A percentile compares a stretch with the other conserved stretches of the same genome.
Evolutionary conservation across 306 rosid genomes (phyloP).

Genomic region (Prunus armeniaca): DNA sequence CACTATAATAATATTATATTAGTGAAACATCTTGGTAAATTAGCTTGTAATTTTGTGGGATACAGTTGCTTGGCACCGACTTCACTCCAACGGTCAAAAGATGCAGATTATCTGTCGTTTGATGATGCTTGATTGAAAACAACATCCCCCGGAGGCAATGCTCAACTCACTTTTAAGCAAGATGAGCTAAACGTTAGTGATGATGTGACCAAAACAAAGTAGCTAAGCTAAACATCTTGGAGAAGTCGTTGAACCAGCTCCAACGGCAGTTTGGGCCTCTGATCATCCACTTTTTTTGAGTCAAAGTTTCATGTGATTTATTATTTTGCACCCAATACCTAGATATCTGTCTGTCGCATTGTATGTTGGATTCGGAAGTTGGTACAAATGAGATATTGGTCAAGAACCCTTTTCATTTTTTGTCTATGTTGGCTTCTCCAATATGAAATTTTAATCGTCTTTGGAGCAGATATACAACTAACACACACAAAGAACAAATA

Average conservation of each 20-base stretch:
- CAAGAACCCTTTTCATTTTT: too few species aligned
- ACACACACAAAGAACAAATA: too few species aligned
- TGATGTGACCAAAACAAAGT: neutral
- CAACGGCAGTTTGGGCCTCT: neutral
- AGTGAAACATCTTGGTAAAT: neutral
- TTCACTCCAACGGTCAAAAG: neutral
- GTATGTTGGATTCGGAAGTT: neutral
- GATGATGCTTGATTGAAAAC: neutral
- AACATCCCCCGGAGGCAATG: neutral
- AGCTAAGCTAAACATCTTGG: too few species aligned
- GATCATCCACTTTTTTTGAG: neutral
- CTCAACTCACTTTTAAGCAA: too few species aligned
- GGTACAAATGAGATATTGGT: neutral
- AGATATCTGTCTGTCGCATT: neutral
- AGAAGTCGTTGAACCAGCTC: constrained; percentile 17
- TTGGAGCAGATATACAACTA: too few species aligned
- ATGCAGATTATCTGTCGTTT: neutral
- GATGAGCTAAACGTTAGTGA: neutral
- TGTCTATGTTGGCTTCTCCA: too few species aligned
- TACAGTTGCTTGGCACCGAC: neutral
- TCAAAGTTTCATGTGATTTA: neutral
- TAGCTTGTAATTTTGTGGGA: neutral
- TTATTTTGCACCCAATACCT: neutral
- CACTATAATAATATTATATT: neutral
- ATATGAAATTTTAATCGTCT: too few species aligned